Evolutionary conservation across 177 flowering plant genomes (phyloP).

Genomic region (Vitis hybrid): DNA sequence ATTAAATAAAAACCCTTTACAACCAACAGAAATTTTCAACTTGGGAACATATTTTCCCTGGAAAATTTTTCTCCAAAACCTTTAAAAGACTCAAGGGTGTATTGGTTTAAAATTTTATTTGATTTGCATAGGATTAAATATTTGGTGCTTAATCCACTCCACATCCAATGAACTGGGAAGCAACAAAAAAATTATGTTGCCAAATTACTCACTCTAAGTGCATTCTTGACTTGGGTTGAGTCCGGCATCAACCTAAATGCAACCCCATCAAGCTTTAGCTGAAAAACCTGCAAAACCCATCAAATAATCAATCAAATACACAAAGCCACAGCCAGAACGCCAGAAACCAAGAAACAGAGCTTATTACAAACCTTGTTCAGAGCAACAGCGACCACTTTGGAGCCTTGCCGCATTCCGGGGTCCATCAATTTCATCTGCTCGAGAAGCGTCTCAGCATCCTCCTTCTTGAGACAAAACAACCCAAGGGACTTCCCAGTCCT

Average conservation of each 20-base stretch:
- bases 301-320: not conserved
- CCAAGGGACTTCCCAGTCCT: constrained; percentile 54
- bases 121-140: too few relatives aligned
- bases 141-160: not conserved
- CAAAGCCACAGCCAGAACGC: not conserved
- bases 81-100: too few relatives aligned
- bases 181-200: not conserved
- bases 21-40: too few relatives aligned
- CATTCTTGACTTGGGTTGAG: constrained; percentile 63
- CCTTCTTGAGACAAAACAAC: constrained; percentile 65
- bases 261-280: constrained; percentile 75
- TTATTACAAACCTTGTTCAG: constrained; percentile 59
- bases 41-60: too few relatives aligned
- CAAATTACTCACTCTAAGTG: constrained; percentile 52
- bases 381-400: constrained; percentile 79
- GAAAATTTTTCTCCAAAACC: too few relatives aligned
- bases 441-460: constrained; percentile 78
- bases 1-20: too few relatives aligned
- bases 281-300: constrained; percentile 55
- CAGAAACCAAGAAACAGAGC: too few relatives aligned
- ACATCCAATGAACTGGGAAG: not conserved
- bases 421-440: constrained; percentile 65
- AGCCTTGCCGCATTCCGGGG: constrained; percentile 51
- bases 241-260: constrained; percentile 91
- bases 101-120: too few relatives aligned